Evolutionary conservation across 192 early-diverging fungal species (phyloP).

Genomic region (Backusella morwellensis): DNA sequence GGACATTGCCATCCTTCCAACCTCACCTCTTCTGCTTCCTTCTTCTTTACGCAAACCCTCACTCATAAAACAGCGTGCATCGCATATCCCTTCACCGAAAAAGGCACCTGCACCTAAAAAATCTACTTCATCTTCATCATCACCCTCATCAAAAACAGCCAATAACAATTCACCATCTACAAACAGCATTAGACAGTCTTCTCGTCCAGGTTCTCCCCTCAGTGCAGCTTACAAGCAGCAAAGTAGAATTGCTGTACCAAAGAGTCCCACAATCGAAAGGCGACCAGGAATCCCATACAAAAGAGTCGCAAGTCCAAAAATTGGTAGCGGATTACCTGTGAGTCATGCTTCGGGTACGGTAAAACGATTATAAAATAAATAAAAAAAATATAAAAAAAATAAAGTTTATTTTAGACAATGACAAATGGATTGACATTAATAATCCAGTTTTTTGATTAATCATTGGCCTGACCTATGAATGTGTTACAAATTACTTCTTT

Average conservation of each 20-base stretch:
- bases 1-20: not conserved
- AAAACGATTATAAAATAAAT: not conserved
- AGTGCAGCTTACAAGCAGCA: not conserved
- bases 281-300: not conserved
- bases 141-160: not conserved
- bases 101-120: not conserved
- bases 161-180: not conserved
- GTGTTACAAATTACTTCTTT: not conserved
- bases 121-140: not conserved
- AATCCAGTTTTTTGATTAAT: not conserved
- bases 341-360: not conserved
- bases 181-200: not conserved
- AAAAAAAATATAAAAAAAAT: too few relatives aligned
- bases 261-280: not conserved
- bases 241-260: not conserved
- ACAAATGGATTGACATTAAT: not conserved
- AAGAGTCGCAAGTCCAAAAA: not conserved
- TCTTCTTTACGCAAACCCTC: not conserved
- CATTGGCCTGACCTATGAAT: not conserved
- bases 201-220: not conserved
- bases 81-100: slow-evolving; percentile 31
- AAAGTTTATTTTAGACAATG: not conserved
- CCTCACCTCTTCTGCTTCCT: not conserved
- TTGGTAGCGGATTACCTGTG: not conserved
- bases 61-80: slow-evolving; percentile 25